Conservation (phyloP, 768 basidiomycete species). For the Collybia nuda region DNA sequence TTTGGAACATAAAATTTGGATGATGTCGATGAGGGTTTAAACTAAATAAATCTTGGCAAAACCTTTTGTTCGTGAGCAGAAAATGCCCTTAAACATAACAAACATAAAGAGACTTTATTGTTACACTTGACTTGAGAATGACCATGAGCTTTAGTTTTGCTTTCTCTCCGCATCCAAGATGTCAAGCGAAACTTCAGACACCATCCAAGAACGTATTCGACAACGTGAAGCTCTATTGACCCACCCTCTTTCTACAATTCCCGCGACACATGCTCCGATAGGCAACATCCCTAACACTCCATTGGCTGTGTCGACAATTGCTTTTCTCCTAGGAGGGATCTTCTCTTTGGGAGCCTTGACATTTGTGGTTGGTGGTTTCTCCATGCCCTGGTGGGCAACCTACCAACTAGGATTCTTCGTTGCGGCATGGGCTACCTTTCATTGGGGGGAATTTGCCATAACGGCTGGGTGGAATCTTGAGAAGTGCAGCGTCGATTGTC, state of each 20-base stretch:
- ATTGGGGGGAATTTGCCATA: slow-evolving; percentile 92
- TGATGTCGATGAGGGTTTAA: too few relatives aligned
- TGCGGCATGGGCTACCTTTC: slow-evolving; percentile 83
- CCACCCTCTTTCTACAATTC: slow-evolving; percentile 56
- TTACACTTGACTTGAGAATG: slow-evolving; percentile 16
- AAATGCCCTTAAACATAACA: slow-evolving; percentile 22
- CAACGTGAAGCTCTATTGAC: slow-evolving; percentile 33
- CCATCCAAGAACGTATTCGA: slow-evolving; percentile 42
- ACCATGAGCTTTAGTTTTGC: slow-evolving; percentile 9
- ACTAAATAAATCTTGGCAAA: not conserved
- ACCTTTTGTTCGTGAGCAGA: too few relatives aligned
- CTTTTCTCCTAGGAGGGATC: slow-evolving; percentile 79
- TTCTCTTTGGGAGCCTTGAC: slow-evolving; percentile 60
- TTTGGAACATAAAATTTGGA: not conserved
- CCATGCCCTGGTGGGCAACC: slow-evolving; percentile 58
- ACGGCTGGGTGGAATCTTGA: slow-evolving; percentile 95
- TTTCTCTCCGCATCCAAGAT: slow-evolving; percentile 21
- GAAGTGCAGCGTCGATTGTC: slow-evolving; percentile 92
- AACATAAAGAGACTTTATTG: slow-evolving; percentile 22
- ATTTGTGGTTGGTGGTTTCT: slow-evolving; percentile 47
- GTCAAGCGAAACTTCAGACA: slow-evolving; percentile 28
- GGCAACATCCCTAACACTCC: slow-evolving; percentile 89
- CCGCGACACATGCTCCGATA: slow-evolving; percentile 35
- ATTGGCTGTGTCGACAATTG: slow-evolving; percentile 70
- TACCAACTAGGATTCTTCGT: slow-evolving; percentile 83